Evolutionary conservation across 768 basidiomycete genomes (phyloP), one percentile per base, ranked within the genome.

Genomic region (Sistotremastrum niveocremeum): DNA sequence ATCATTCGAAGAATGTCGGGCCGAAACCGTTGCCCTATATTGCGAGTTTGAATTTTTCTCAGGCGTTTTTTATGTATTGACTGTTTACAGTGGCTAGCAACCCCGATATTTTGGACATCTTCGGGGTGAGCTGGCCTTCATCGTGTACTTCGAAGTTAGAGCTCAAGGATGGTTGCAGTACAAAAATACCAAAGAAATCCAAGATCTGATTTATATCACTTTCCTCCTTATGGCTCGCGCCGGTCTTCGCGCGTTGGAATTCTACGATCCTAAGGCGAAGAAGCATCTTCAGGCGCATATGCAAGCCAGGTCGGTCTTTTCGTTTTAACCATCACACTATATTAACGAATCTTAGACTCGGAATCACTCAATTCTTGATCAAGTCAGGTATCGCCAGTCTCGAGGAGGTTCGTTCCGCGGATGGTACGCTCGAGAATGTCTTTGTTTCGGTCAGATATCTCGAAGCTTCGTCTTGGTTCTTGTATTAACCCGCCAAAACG

Each of bases 1-100:
- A 0, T 90, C 88, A 1, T 77, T 90, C 76, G 89, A 91, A 62
- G 88, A 91, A 65, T 90, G 88, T 54, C 77, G 89, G n/a, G 88
- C 88, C 6, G 89, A 93, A 64, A 73, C 84, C 2, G 88, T 88
- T 20, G 84, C 84, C 0, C 66, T 91, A 37, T 90, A 77, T 64
- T 71, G 86, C 84, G 56, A 65, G 76, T 64, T 10, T 5, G 28
- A 34, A 34, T 42, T 6, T 44, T 11, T 34, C 34, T 37, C 34
- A 42, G 7, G n/a, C n/a, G n/a, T n/a, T n/a, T n/a, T 35, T 39
- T 6, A 28, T 34, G 1, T 40, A 45, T 36, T 11, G 8, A 4
- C 20, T 29, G 5, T 10, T 4, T 36, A 3, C 46, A 86, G 85
- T 87, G 52, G 79, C 75, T 49, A 74, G 80, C 65, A 84, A 90